Percentiles rank a stretch among this genome's conserved stretches.
phyloP scores from a whole-genome alignment of 768 basidiomycete species.

The Sarcodon aspratus region DNA sequence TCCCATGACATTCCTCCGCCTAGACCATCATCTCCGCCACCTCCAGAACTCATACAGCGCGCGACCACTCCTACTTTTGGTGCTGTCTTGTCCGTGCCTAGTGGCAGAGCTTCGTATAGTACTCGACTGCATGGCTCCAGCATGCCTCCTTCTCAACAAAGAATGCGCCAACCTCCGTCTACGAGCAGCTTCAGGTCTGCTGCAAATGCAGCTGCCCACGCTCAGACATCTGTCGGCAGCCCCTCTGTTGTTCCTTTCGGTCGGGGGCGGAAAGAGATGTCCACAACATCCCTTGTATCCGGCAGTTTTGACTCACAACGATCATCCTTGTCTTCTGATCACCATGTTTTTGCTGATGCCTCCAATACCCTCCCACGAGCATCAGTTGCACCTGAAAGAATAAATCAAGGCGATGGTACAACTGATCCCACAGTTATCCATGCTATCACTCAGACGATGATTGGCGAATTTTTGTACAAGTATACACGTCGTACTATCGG shows the following conservation, averaged over 20 bases:
- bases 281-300: conserved; percentile 60
- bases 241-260: conserved; percentile 35
- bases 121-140: conserved; percentile 61
- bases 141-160: conserved; percentile 58
- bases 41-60: conserved; percentile 83
- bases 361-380: conserved; percentile 19
- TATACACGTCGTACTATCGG: conserved; percentile 87
- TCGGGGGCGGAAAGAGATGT: conserved; percentile 45
- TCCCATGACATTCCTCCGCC: conserved; percentile 62
- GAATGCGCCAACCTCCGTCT: conserved; percentile 61
- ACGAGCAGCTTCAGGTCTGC: conserved; percentile 79
- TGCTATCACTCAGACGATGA: conserved; percentile 99
- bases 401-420: conserved; percentile 22
- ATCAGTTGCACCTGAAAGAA: conserved; percentile 35
- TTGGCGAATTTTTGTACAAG: conserved; percentile 97
- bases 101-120: conserved; percentile 26
- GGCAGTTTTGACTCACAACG: conserved; percentile 63
- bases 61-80: conserved; percentile 83
- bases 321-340: conserved; percentile 77
- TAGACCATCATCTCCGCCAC: conserved; percentile 87
- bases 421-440: conserved; percentile 91
- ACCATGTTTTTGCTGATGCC: conserved; percentile 36
- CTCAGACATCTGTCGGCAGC: conserved; percentile 30
- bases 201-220: conserved; percentile 44
- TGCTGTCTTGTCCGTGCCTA: conserved; percentile 44